phyloP scores from a whole-genome alignment of 75 land plant genomes.

The Sequoiadendron giganteum region DNA sequence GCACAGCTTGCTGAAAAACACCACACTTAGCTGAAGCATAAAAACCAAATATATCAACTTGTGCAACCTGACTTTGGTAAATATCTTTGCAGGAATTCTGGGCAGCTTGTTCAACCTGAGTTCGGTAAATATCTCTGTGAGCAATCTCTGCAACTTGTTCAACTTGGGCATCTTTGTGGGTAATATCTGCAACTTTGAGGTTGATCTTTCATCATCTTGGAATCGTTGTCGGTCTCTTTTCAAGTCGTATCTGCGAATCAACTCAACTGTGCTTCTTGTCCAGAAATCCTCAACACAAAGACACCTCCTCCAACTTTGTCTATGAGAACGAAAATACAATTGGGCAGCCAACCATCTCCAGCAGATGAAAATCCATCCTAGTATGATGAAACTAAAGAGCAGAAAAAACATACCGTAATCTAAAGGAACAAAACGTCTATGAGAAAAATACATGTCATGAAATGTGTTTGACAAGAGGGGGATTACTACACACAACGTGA shows the following conservation, averaged over 20 bases:
- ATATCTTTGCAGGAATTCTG: no score
- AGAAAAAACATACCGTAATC: not conserved
- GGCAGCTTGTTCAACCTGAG: no score
- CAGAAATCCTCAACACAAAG: not conserved
- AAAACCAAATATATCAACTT: not conserved
- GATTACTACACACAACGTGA: not conserved
- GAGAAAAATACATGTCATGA: not conserved
- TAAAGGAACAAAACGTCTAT: fast-evolving
- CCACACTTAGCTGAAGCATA: not conserved
- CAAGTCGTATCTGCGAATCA: not conserved
- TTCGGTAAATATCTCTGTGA: not conserved
- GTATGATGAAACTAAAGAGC: not conserved
- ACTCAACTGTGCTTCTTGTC: not conserved
- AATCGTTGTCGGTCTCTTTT: not conserved
- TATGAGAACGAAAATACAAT: not conserved
- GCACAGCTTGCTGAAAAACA: not conserved
- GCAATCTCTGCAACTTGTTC: no score
- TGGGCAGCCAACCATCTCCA: not conserved
- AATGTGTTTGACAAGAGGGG: not conserved
- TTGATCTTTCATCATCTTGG: no score
- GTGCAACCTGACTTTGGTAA: not conserved
- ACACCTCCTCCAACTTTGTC: not conserved
- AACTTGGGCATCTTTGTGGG: no score
- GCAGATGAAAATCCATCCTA: not conserved
- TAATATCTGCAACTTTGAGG: no score